Percentiles rank a stretch among this genome's conserved stretches.
Conservation (phyloP, 768 basidiomycete genomes). For the Trametes cinnabarina region DNA sequence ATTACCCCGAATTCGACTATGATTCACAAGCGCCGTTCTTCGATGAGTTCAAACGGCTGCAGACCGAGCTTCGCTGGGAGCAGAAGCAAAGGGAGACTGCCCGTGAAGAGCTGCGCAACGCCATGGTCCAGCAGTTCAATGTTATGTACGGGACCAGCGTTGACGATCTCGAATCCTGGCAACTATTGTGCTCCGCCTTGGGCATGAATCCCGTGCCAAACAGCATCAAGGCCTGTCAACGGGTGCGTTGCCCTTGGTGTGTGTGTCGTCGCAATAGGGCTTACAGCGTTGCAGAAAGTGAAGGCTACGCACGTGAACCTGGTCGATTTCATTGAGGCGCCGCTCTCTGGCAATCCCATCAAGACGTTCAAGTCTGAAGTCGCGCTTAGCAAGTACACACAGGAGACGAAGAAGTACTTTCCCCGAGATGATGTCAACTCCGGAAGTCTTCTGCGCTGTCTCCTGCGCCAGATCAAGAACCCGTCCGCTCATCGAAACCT, state of each 20-base stretch:
- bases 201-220: background rate
- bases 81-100: background rate
- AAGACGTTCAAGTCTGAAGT: slow-evolving; percentile 22
- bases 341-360: slow-evolving; percentile 17
- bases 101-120: background rate
- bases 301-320: slow-evolving; percentile 32
- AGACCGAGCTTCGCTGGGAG: background rate
- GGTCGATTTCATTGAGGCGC: slow-evolving; percentile 30
- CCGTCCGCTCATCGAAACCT: background rate
- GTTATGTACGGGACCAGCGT: slow-evolving; percentile 20
- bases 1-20: slow-evolving; percentile 8
- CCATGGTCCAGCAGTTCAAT: slow-evolving; percentile 21
- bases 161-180: slow-evolving; percentile 12
- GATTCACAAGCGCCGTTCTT: slow-evolving; percentile 1
- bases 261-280: background rate
- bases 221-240: slow-evolving; percentile 3
- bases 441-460: slow-evolving; percentile 31
- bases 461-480: slow-evolving; percentile 26
- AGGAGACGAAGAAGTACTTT: slow-evolving; percentile 22
- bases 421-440: slow-evolving; percentile 28
- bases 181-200: slow-evolving; percentile 5
- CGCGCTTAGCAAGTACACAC: slow-evolving; percentile 27
- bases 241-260: slow-evolving; percentile 7
- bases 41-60: slow-evolving; percentile 12
- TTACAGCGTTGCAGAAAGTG: slow-evolving; percentile 19